phyloP scores from a whole-genome alignment of 108 stramenopile genomes.

The Fragilariopsis cylindrus region DNA sequence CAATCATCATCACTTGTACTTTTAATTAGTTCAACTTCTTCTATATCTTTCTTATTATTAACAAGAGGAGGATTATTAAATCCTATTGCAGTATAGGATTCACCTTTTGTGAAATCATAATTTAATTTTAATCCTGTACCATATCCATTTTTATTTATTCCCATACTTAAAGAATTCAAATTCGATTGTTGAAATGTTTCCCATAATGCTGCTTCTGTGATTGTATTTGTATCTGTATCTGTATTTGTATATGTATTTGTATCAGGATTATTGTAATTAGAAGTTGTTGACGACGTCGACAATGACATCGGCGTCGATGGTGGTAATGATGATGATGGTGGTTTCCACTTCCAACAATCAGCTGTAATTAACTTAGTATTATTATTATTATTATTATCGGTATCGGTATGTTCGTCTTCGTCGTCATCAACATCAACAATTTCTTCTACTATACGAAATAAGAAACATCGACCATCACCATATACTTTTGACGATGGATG shows the following conservation, averaged over 20 bases:
- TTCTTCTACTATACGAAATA: slow-evolving; percentile 66
- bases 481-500: slow-evolving; percentile 49
- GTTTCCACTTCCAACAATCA: slow-evolving; percentile 73
- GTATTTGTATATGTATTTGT: not conserved
- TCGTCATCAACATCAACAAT: not conserved
- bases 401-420: not conserved
- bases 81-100: slow-evolving; percentile 60
- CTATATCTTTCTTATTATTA: not conserved
- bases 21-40: too few relatives aligned
- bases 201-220: slow-evolving; percentile 13
- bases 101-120: slow-evolving; percentile 71
- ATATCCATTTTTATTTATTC: slow-evolving; percentile 61
- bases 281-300: not conserved
- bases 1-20: too few relatives aligned
- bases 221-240: not conserved
- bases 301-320: too few relatives aligned
- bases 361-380: not conserved
- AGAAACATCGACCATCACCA: slow-evolving; percentile 83
- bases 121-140: slow-evolving; percentile 68
- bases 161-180: slow-evolving; percentile 69
- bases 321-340: slow-evolving; percentile 21
- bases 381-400: not conserved
- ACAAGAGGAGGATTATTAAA: slow-evolving; percentile 76
- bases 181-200: slow-evolving; percentile 78
- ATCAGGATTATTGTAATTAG: not conserved